Base-by-base conservation (phyloP, 148 eudicot genomes). In the Heliamphora exappendiculata region DNA sequence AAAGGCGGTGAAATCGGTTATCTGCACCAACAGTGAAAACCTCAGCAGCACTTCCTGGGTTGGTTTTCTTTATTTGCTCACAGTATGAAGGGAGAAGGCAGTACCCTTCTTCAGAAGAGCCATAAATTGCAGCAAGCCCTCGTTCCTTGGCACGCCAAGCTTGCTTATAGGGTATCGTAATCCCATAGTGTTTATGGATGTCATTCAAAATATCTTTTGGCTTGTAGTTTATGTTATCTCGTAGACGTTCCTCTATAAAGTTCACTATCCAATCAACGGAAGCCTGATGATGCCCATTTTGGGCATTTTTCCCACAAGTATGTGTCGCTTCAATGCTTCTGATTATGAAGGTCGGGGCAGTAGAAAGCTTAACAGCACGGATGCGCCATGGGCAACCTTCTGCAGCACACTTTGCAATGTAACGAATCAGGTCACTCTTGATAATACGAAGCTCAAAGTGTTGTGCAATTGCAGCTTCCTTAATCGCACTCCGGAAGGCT, bases 111-210 rank as follows among this genome's bases (percentile, higher is more conserved):
- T 90, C 93, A 72, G 83, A 88, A 77, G 93, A 87, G 50, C 93
- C 93, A 77, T 86, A 85, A 50, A 90, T 84, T 70, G 88, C 88
- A 29, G 84, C 86, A 72, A 90, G 88, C 10, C 87, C 89, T 24
- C 93, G 83, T 60, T 88, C 93, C 79, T 85, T 88, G 42, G 91
- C 93, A 24, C 91, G 88, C 93, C 93, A 88, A 22, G 93, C 91
- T 77, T 90, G 93, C 80, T 87, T 90, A 76, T 90, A 90, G 0
- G 93, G 89, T 76, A 90, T 86, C n/a, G 89, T 86, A 50, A 88
- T 83, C 67, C 92, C 93, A 65, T 88, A 88, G 24, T 90, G 85
- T 58, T 86, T 64, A 24, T 86, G 76, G 37, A 90, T 78, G 72
- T 90, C 91, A 37, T 79, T 81, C 59, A 88, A 78, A 73, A 88